Percentiles rank a stretch among this genome's conserved stretches.
These are phyloP conservation scores for Penium margaritaceum DNA, from an alignment of 139 green algal genomes.

Conservation along the genomic window DNA sequence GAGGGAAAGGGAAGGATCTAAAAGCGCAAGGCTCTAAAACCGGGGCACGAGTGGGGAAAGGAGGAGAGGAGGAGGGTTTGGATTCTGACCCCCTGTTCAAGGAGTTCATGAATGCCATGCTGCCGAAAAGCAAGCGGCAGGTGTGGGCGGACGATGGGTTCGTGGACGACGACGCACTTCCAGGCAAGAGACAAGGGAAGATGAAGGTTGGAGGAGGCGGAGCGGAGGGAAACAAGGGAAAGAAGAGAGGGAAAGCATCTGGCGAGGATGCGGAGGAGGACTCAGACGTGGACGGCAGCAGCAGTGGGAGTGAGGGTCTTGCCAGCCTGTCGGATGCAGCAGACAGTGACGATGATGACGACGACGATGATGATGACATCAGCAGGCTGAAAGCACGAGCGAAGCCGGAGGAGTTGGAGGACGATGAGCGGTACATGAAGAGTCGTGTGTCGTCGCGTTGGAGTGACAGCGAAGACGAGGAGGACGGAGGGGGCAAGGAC, in stretches of 20 bases:
- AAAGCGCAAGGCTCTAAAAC: no score
- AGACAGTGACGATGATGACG: conserved; percentile 22
- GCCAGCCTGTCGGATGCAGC: not conserved
- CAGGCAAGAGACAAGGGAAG: not conserved
- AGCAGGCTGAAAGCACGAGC: no score
- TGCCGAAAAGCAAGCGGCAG: not conserved
- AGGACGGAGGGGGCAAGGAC: conserved; percentile 8
- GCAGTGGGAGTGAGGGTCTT: conserved; percentile 16
- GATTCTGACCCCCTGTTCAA: no score
- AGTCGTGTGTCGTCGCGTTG: conserved; percentile 54
- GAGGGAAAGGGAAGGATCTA: not conserved
- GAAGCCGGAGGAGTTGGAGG: conserved; percentile 24
- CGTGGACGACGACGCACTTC: no score
- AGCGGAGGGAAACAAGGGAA: not conserved
- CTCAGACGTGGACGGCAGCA: not conserved
- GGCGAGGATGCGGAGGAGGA: not conserved
- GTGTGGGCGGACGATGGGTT: no score
- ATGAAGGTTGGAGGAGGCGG: not conserved
- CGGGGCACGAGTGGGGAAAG: no score
- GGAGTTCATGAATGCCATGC: no score
- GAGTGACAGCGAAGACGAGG: conserved; percentile 43
- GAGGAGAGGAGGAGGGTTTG: no score
- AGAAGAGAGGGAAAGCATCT: not conserved
- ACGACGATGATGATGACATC: conserved; percentile 19
- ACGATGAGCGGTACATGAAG: conserved; percentile 5